Conservation (phyloP, 768 basidiomycete species). For the Agrocybe pediades region DNA sequence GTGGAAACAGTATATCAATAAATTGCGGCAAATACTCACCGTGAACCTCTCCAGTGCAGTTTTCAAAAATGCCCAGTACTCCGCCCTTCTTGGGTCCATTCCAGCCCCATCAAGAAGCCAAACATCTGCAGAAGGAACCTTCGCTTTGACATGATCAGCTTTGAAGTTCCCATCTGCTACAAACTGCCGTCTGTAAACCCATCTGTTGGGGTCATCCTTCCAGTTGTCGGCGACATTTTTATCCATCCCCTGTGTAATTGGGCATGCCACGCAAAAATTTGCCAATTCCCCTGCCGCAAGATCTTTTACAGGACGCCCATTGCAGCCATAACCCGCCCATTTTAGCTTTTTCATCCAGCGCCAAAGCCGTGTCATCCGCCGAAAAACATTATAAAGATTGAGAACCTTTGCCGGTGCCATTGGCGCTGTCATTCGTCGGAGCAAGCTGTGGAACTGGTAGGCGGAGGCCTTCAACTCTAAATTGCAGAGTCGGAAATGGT, state of each 20-base stretch:
- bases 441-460: conserved; percentile 3
- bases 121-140: too few species aligned
- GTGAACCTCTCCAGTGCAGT: neutral
- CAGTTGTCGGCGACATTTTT: too few species aligned
- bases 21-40: too few species aligned
- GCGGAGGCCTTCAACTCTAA: conserved; percentile 5
- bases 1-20: too few species aligned
- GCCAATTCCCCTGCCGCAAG: too few species aligned
- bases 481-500: conserved; percentile 1
- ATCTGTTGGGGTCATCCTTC: too few species aligned
- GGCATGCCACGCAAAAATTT: too few species aligned
- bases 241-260: too few species aligned
- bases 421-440: neutral
- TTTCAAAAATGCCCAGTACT: neutral
- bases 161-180: too few species aligned
- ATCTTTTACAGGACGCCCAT: neutral
- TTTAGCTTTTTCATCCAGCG: conserved; percentile 13
- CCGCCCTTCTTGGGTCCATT: neutral
- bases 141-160: too few species aligned
- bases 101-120: neutral
- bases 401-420: neutral
- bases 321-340: conserved; percentile 3
- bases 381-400: conserved; percentile 7
- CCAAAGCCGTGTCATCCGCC: conserved; percentile 6
- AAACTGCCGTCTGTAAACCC: too few species aligned